Evolutionary conservation across 305 asterid genomes (phyloP), one percentile per base, ranked within the genome.

Genomic region (Fraxinus floribunda): DNA sequence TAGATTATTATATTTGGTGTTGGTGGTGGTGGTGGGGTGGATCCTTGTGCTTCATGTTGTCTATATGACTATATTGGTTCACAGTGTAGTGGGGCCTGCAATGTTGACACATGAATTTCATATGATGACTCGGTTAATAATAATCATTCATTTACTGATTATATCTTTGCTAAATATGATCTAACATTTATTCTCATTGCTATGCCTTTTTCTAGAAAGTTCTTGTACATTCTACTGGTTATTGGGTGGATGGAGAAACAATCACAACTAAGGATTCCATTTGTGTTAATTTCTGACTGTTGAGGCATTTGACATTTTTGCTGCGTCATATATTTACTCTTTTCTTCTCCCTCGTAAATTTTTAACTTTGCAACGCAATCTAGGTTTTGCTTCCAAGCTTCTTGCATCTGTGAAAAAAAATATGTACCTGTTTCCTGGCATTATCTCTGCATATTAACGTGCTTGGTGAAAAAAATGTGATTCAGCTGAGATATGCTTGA

Each of bases 71-170:
- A 49, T 52, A 26, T 46, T 29, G 70, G 24, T 49, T 46, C 38
- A 6, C 26, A 15, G 26, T 44, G 30, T 55, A 36, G 49, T 49
- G 22, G 39, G 20, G 41, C 79, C 82, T 85, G 82, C 81, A 16
- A 72, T 83, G 85, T 79, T 83, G 83, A 80, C 75, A 20, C 75
- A 29, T 80, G 82, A 73, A 72, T 80, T 78, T 18, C 73, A 66
- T 1, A 62, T 76, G 36, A 36, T 80, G 70, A 44, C 49, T 77
- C 55, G 8, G 77, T 34, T 78, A 29, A 79, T 39, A 26, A 24
- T 38, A 26, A 82, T 20, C 15, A 24, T 20, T 62, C 41, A 20
- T 68, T 49, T 2, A 62, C 73, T 39, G 82, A 73, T 76, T 79
- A 62, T 20, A 49, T 24, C 16, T 44, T 73, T 77, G 46, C 36